Base-by-base conservation (phyloP, 768 basidiomycete species). In the Phylloporus sp. region DNA sequence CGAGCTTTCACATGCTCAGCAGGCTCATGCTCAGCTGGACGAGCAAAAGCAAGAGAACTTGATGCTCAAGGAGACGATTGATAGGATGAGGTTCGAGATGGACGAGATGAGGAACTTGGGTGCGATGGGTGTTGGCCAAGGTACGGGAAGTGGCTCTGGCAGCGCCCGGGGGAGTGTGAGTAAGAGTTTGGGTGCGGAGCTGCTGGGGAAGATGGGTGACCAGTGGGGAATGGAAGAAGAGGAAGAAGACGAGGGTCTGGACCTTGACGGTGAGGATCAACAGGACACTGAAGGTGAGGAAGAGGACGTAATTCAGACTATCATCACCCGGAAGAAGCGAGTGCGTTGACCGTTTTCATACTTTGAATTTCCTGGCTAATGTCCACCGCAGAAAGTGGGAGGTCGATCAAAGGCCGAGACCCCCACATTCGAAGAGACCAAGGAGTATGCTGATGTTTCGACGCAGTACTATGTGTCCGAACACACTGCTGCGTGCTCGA, bases 41-140 rank as follows among this genome's bases (percentile, higher is more conserved):
- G 84, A 87, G 56, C 94, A 97, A 72, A 96, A 96, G 71, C 89
- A 91, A 58, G 90, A 94, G 73, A 97, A 96, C 59, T 62, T 95
- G 54, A 68, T 90, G 60, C 74, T 97, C 50, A 95, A 95, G 62
- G 94, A 97, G 73, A 96, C 93, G 2, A 97, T 97, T 55, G 93
- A 96, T 62, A 78, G 92, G 38, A 84, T 96, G 79, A 77, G 90
- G 26, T 95, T 86, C 54, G 94, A 97, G 58, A 81, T 97, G 76
- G 93, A 97, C 56, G 91, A 94, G 67, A 79, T 94, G 74, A 76
- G 91, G 32, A 79, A 70, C 42, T 69, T 65, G 38, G 62, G 68
- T 31, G 66, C 54, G 32, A 63, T 66, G 32, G 67, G 66, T n/a
- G 56, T 50, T 18, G 63, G 60, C 32, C 59, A 62, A 11, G 70